Conservation (phyloP, 2,329 filamentous ascomycete genomes). For the Trichoderma sp. region DNA sequence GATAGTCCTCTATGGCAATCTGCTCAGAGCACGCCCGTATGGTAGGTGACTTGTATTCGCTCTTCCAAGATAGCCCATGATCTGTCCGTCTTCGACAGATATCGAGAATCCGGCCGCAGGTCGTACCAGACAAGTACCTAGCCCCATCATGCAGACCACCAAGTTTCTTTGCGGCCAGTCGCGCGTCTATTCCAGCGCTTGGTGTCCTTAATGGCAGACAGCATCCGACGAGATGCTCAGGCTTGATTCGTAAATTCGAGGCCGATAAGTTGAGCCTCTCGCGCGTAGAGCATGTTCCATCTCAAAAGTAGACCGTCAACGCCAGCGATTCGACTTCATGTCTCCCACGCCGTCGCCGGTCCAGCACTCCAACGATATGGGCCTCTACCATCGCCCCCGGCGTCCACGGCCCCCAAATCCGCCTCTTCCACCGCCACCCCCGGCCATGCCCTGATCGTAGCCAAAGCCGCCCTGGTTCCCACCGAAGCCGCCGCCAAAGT, state of each 20-base stretch:
- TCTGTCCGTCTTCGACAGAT: background rate
- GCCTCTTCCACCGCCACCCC: conserved; percentile 39
- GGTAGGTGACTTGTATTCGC: background rate
- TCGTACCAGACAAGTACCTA: background rate
- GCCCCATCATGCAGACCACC: background rate
- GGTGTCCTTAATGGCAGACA: background rate
- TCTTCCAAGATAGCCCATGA: background rate
- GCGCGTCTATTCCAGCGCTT: background rate
- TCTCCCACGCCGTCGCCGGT: background rate
- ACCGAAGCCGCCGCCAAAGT: conserved; percentile 56
- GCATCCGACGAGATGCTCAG: background rate
- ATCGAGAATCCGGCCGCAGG: background rate
- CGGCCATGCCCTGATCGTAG: conserved; percentile 53
- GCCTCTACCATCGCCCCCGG: conserved; percentile 36
- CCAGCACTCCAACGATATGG: background rate
- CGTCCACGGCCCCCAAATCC: conserved; percentile 39
- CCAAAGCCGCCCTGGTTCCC: conserved; percentile 56
- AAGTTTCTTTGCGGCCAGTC: background rate
- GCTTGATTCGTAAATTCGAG: too few relatives aligned
- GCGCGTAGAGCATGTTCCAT: background rate
- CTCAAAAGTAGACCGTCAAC: conserved; percentile 7
- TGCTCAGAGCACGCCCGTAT: background rate
- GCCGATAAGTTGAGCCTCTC: background rate
- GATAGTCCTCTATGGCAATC: too few relatives aligned
- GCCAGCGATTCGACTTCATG: background rate